Conservation (phyloP, 1,284 basidiomycete genomes). For the Ceratobasidium sp. region DNA sequence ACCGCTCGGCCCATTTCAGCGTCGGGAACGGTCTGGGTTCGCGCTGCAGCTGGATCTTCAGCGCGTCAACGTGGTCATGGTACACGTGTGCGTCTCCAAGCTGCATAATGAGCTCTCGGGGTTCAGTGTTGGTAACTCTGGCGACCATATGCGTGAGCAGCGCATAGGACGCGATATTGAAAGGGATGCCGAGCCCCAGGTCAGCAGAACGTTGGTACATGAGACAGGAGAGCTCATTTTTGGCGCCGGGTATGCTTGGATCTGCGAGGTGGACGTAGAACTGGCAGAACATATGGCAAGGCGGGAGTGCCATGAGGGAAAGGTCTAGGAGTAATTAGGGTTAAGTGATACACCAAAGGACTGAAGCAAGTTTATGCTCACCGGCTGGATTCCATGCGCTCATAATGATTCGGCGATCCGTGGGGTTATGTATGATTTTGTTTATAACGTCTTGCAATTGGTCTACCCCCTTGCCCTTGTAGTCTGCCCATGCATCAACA, state of each 20-base stretch:
- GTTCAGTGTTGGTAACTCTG: constrained; percentile 85
- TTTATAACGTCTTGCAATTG: constrained; percentile 89
- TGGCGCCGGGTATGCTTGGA: constrained; percentile 61
- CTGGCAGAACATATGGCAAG: constrained; percentile 98
- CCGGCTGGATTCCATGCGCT: constrained; percentile 98
- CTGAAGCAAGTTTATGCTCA: constrained; percentile 56
- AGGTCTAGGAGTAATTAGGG: constrained; percentile 68
- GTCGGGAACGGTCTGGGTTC: constrained; percentile 88
- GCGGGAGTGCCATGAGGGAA: constrained; percentile 93
- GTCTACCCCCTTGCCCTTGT: constrained; percentile 92
- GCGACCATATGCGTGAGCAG: constrained; percentile 98
- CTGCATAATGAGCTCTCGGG: constrained; percentile 91
- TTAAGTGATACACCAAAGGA: background rate
- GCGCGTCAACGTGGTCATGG: constrained; percentile 88
- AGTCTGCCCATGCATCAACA: constrained; percentile 83
- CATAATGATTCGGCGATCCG: constrained; percentile 94
- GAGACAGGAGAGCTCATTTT: constrained; percentile 88
- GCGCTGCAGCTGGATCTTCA: constrained; percentile 84
- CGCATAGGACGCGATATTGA: constrained; percentile 99
- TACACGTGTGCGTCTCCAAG: constrained; percentile 99
- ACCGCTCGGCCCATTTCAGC: constrained; percentile 71
- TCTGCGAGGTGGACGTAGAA: constrained; percentile 94
- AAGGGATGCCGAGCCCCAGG: constrained; percentile 95
- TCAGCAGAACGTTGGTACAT: constrained; percentile 99
- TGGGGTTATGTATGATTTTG: constrained; percentile 94